Percentiles rank a stretch among this genome's conserved stretches.
Evolutionary conservation across 805 yeast species (phyloP).

Genomic region (Ascoidea asiatica): DNA sequence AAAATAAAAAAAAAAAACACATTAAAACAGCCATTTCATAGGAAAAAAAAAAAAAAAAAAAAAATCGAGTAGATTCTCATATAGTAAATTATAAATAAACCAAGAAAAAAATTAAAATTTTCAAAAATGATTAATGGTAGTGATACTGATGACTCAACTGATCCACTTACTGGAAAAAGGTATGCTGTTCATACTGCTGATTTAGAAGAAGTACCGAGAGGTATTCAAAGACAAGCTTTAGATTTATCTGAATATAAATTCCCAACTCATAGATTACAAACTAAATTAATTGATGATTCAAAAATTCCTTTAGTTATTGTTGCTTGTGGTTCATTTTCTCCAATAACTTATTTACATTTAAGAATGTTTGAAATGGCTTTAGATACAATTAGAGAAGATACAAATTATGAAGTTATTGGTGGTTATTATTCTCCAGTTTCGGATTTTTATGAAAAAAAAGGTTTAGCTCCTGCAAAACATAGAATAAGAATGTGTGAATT

Average conservation of each 20-base stretch:
- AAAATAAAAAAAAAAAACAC: too few relatives aligned
- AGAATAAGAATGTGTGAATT: conserved; percentile 96
- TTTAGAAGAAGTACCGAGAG: conserved; percentile 93
- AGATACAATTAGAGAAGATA: conserved; percentile 82
- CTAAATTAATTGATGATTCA: conserved; percentile 51
- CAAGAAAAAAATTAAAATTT: too few relatives aligned
- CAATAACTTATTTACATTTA: conserved; percentile 86
- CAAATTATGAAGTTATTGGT: conserved; percentile 89
- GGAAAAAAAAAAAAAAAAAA: too few relatives aligned
- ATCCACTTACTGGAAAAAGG: too few relatives aligned
- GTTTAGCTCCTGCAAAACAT: conserved; percentile 78
- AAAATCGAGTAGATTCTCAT: too few relatives aligned
- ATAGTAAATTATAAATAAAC: too few relatives aligned
- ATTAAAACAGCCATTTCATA: too few relatives aligned
- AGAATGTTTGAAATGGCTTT: conserved; percentile 99
- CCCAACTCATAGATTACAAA: conserved; percentile 78
- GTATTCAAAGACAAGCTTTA: conserved; percentile 79
- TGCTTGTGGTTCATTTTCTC: conserved; percentile 96
- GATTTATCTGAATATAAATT: conserved; percentile 55
- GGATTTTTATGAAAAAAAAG: conserved; percentile 87
- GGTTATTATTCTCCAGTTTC: conserved; percentile 93
- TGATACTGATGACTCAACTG: too few relatives aligned
- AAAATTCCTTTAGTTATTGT: conserved; percentile 88
- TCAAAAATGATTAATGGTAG: too few relatives aligned
- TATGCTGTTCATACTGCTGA: conserved; percentile 58